These are phyloP conservation scores for Fusarium sp. DNA, from an alignment of 2,329 filamentous ascomycete genomes.

Conservation along the genomic window DNA sequence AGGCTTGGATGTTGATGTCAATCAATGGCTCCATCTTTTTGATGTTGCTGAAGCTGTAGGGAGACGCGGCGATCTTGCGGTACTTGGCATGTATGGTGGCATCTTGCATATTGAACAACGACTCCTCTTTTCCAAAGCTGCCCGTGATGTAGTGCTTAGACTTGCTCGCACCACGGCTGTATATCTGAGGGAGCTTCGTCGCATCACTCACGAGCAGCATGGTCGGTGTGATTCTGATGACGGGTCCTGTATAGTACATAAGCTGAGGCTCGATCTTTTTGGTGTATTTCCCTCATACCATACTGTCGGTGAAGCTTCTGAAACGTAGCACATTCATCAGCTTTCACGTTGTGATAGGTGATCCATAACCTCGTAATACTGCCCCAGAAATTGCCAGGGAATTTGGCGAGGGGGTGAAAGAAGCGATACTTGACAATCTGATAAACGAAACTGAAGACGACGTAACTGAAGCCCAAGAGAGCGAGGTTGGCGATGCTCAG, in stretches of 20 bases:
- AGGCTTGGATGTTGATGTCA: conserved; percentile 58
- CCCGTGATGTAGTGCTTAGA: conserved; percentile 66
- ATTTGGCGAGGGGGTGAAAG: conserved; percentile 29
- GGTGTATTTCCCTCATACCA: background rate
- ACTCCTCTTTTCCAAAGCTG: conserved; percentile 62
- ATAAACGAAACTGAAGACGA: conserved; percentile 8
- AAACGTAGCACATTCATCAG: conserved; percentile 25
- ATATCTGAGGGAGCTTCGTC: conserved; percentile 63
- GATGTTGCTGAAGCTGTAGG: conserved; percentile 64
- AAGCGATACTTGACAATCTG: conserved; percentile 32
- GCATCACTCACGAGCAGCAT: conserved; percentile 48
- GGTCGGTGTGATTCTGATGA: conserved; percentile 38
- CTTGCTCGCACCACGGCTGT: conserved; percentile 63
- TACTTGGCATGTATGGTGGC: conserved; percentile 59
- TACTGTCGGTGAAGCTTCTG: conserved; percentile 31
- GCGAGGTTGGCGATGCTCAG: conserved; percentile 14
- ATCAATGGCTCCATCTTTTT: conserved; percentile 66
- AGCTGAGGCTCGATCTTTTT: background rate
- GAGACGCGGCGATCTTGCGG: conserved; percentile 62
- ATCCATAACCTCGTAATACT: conserved; percentile 36
- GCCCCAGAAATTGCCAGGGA: conserved; percentile 34
- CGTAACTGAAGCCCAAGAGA: conserved; percentile 17
- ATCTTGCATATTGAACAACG: conserved; percentile 65
- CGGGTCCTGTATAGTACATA: conserved; percentile 17
- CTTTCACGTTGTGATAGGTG: conserved; percentile 37